These are phyloP conservation scores for Chaetomium fimeti DNA, from an alignment of 495 filamentous ascomycete species.

Conservation along the genomic window DNA sequence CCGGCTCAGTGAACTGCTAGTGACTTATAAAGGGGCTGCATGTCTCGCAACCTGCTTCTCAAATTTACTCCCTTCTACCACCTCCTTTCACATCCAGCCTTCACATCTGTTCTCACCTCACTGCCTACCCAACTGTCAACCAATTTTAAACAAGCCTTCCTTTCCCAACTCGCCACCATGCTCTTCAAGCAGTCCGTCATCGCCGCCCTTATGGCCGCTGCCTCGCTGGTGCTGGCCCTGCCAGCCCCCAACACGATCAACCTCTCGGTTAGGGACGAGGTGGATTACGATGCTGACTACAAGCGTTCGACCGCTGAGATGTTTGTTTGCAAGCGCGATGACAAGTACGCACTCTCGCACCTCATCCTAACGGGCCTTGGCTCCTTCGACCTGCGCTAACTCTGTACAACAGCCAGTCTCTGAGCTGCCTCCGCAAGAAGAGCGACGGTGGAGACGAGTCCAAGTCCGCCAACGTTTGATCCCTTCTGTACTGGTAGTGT, in stretches of 20 bases:
- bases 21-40: too few relatives aligned
- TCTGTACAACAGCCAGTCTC: conserved; percentile 4
- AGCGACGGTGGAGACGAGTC: conserved; percentile 9
- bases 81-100: too few relatives aligned
- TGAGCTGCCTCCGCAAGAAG: conserved; percentile 20
- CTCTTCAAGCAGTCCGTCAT: conserved; percentile 4
- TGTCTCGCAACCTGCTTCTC: too few relatives aligned
- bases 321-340: conserved; percentile 13
- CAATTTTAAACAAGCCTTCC: neutral
- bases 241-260: neutral
- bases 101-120: neutral
- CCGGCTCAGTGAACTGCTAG: too few relatives aligned
- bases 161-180: neutral
- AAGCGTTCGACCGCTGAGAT: neutral
- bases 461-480: neutral
- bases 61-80: too few relatives aligned
- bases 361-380: neutral
- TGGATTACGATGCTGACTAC: neutral
- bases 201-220: conserved; percentile 1
- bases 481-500: neutral
- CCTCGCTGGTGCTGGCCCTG: conserved; percentile 10
- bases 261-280: neutral
- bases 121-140: neutral
- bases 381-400: neutral
- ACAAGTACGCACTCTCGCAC: neutral